Evolutionary conservation across 164 flowering plant genomes (phyloP), one percentile per base, ranked within the genome.

Genomic region (Piper longum): DNA sequence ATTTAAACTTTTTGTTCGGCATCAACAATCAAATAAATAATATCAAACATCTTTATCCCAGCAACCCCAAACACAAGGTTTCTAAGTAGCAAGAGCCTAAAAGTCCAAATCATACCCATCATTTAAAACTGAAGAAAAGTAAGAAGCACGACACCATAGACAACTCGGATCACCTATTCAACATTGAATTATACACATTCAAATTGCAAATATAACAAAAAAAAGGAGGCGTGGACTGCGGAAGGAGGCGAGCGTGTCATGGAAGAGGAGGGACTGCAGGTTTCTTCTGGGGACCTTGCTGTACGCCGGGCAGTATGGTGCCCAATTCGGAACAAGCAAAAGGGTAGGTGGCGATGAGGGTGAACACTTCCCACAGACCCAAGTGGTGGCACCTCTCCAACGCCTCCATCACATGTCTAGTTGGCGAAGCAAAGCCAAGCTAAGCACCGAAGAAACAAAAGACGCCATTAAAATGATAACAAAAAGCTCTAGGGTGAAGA

Each of bases 161-260:
- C 13, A 16, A 11, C 17, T 18, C 13, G 17, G 17, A 54, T 54
- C 16, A 12, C 16, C 56, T 3, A 14, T 54, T 12, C 56, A 14
- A 54, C 16, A 18, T 54, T 7, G 16, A 54, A 54, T 18, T 54
- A 54, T 4, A 16, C 56, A 54, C 56, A 14, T 54, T 1, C 56
- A 4, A 16, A 12, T 54, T 6, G 8, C 13, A 13, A 43, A 57
- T 64, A 16, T 52, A 60, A 4, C 39, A 11, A 51, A 6, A 39
- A 64, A 58, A n/a, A 5, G 52, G 54, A 62, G 45, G 60, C 16
- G 51, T 63, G 16, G 14, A 71, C 81, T 69, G 42, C 41, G 98
- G 88, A 67, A 89, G 89, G 65, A 82, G 79, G 79, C 9, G 68
- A 92, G 79, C 68, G 80, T 71, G 72, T 89, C 88, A 13, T 85